These are phyloP conservation scores for Leishmania lainsoni DNA, from an alignment of 208 protist genomes.

Conservation along the genomic window DNA sequence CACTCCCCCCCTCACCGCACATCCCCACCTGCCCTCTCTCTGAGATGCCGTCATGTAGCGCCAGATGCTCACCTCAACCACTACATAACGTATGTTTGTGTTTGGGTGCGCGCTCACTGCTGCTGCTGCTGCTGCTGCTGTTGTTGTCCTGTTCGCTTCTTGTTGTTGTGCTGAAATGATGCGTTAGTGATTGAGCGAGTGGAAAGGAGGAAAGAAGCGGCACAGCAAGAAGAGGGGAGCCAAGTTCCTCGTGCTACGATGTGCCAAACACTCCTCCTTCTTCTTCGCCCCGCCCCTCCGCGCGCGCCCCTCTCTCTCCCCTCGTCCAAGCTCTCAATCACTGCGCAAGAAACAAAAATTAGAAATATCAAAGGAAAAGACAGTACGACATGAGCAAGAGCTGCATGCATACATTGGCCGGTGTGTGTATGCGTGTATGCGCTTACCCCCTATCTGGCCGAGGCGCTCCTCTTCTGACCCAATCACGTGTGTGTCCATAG, in stretches of 20 bases:
- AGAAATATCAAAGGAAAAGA: conserved; percentile 13
- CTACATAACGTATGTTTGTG: not conserved
- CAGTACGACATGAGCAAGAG: conserved; percentile 2
- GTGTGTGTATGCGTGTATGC: not conserved
- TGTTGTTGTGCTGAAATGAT: conserved; percentile 3
- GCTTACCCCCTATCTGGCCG: conserved; percentile 31
- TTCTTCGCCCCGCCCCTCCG: not conserved
- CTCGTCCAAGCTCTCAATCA: not conserved
- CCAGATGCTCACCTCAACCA: not conserved
- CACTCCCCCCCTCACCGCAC: not conserved
- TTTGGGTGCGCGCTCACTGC: not conserved
- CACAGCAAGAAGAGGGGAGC: not conserved
- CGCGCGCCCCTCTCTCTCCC: not conserved
- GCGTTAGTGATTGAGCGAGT: not conserved
- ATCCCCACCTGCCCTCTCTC: not conserved
- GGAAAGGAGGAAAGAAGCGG: not conserved
- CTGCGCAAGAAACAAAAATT: not conserved
- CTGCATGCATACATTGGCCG: not conserved
- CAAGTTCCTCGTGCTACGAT: not conserved
- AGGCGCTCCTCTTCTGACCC: not conserved
- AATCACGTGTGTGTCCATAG: not conserved
- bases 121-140: not conserved
- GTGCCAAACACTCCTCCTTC: not conserved
- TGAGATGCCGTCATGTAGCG: not conserved
- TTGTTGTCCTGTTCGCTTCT: not conserved